A percentile compares a stretch with the other conserved stretches of the same genome.
Conservation (phyloP, 306 rosid genomes). For the Calophaca sinica region DNA sequence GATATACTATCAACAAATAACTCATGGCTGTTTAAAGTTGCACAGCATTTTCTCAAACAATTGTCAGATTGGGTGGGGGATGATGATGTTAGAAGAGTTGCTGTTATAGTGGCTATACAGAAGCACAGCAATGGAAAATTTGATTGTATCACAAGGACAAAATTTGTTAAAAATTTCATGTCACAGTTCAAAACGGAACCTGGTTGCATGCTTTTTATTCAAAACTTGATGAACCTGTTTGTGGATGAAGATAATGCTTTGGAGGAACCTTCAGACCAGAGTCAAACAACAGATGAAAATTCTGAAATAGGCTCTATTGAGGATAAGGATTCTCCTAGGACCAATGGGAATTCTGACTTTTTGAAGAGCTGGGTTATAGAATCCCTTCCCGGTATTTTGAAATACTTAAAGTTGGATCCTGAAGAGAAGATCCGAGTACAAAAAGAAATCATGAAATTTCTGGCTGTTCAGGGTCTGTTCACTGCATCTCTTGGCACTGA, state of each 20-base stretch:
- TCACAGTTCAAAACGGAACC: conserved; percentile 79
- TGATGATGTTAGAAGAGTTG: conserved; percentile 83
- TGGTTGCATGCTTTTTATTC: conserved; percentile 89
- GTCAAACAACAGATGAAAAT: conserved; percentile 97
- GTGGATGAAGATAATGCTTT: conserved; percentile 78
- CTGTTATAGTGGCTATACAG: conserved; percentile 89
- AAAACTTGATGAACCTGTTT: conserved; percentile 76
- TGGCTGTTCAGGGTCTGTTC: conserved; percentile 94
- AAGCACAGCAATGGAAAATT: conserved; percentile 91
- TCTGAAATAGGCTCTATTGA: conserved; percentile 87
- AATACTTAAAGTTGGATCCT: conserved; percentile 70
- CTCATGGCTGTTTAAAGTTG: conserved; percentile 90
- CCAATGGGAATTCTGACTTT: conserved; percentile 71
- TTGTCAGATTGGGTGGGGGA: conserved; percentile 79
- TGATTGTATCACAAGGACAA: conserved; percentile 72
- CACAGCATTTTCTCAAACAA: conserved; percentile 72
- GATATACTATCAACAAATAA: conserved; percentile 79
- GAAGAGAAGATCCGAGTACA: conserved; percentile 77
- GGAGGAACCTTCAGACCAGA: conserved; percentile 98
- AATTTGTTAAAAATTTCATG: conserved; percentile 80
- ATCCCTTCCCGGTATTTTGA: conserved; percentile 78
- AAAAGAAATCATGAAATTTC: conserved; percentile 84
- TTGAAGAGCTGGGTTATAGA: conserved; percentile 94
- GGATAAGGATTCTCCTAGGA: conserved; percentile 75
- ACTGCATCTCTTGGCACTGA: conserved; percentile 91